Conservation (phyloP, 257 asterid genomes). For the Ehretia macrophylla region DNA sequence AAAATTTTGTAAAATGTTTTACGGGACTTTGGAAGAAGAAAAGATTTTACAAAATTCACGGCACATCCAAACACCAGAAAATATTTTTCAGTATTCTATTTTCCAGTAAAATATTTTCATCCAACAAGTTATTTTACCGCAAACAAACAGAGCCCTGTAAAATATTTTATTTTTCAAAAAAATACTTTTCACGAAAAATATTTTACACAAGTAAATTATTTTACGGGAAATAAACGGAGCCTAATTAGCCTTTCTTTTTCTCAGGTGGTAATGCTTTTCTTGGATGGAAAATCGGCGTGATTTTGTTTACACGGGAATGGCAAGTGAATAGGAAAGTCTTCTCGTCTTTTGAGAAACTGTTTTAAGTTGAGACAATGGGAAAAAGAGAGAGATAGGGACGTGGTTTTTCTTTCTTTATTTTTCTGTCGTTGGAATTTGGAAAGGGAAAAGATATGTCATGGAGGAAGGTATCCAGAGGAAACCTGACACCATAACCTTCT, state of each 20-base stretch:
- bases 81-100: no score
- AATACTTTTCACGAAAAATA: no score
- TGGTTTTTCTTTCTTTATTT: background rate
- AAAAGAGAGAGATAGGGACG: conserved; percentile 18
- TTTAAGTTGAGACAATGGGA: conserved; percentile 9
- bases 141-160: no score
- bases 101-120: no score
- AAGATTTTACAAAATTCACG: no score
- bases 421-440: conserved; percentile 44
- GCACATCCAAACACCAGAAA: no score
- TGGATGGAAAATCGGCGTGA: background rate
- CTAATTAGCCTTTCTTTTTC: background rate
- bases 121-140: no score
- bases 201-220: no score
- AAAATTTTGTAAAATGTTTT: no score
- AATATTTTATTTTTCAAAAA: no score
- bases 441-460: conserved; percentile 11
- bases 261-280: background rate
- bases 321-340: conserved; percentile 1
- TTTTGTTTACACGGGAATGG: background rate
- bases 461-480: conserved; percentile 8
- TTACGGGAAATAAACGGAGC: no score
- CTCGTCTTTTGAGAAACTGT: conserved; percentile 30
- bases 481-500: conserved; percentile 34
- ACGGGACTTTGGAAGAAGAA: no score